Percentiles rank a stretch among this genome's conserved stretches.
Conservation (phyloP, 2,329 filamentous ascomycete species). For the Bipolaris victoriae region DNA sequence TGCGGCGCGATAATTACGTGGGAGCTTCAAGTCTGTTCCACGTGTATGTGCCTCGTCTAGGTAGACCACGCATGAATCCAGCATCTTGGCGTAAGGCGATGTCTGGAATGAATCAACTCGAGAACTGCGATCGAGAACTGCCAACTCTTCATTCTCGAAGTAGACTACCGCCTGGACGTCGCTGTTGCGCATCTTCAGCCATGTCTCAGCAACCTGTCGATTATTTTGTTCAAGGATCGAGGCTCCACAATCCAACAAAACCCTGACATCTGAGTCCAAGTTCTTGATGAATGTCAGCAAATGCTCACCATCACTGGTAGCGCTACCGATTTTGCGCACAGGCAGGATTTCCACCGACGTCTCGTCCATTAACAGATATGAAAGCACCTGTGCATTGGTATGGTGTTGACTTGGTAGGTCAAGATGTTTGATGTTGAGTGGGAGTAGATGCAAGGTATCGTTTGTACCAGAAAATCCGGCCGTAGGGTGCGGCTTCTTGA, state of each 20-base stretch:
- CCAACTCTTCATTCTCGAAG: slow-evolving; percentile 63
- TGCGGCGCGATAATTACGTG: slow-evolving; percentile 63
- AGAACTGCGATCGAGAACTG: slow-evolving; percentile 59
- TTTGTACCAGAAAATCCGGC: slow-evolving; percentile 76
- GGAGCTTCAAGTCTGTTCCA: slow-evolving; percentile 71
- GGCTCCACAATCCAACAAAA: slow-evolving; percentile 74
- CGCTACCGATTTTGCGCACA: background rate
- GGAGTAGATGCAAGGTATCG: slow-evolving; percentile 65
- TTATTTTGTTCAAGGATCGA: slow-evolving; percentile 67
- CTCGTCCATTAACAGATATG: slow-evolving; percentile 60
- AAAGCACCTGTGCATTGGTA: slow-evolving; percentile 71
- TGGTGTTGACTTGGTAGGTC: slow-evolving; percentile 63
- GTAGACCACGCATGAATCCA: slow-evolving; percentile 68
- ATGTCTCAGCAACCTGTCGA: slow-evolving; percentile 54
- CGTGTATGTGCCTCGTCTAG: slow-evolving; percentile 74
- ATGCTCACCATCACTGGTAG: slow-evolving; percentile 41
- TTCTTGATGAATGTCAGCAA: slow-evolving; percentile 56
- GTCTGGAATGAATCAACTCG: slow-evolving; percentile 58
- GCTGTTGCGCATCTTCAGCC: slow-evolving; percentile 53
- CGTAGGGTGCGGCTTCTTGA: slow-evolving; percentile 55
- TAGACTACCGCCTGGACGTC: slow-evolving; percentile 57
- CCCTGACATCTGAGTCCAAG: slow-evolving; percentile 54
- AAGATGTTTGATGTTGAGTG: slow-evolving; percentile 61
- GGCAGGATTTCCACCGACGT: slow-evolving; percentile 41
- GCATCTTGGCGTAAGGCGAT: slow-evolving; percentile 64